Percentiles rank a stretch among this genome's conserved stretches.
Conservation (phyloP, 371 early-diverging fungal genomes). For the Rhizopus sp. region DNA sequence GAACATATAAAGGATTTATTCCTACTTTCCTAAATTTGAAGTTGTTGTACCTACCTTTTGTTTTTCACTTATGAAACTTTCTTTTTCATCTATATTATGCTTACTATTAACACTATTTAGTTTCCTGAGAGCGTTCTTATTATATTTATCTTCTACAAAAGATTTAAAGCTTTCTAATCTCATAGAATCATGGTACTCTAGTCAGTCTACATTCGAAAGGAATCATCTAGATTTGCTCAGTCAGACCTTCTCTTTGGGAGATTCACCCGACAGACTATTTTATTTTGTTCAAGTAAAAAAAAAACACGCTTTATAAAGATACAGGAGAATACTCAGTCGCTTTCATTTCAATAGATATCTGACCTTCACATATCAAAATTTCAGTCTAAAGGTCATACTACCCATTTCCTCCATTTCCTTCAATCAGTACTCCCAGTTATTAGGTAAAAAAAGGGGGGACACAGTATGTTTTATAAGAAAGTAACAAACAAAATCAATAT, state of each 20-base stretch:
- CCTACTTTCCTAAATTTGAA: background rate
- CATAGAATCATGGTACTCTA: conserved; percentile 18
- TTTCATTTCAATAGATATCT: conserved; percentile 57
- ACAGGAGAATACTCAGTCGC: conserved; percentile 8
- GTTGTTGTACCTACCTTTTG: background rate
- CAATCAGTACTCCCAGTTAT: conserved; percentile 64
- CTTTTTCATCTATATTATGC: conserved; percentile 13
- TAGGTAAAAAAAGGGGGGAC: conserved; percentile 25
- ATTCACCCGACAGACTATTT: conserved; percentile 52
- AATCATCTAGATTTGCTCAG: conserved; percentile 1
- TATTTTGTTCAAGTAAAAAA: conserved; percentile 64
- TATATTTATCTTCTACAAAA: conserved; percentile 19
- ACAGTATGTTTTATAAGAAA: no score
- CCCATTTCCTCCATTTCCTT: conserved; percentile 78
- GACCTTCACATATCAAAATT: conserved; percentile 86
- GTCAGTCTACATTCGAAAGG: background rate
- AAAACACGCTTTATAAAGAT: background rate
- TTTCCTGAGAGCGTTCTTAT: conserved; percentile 8
- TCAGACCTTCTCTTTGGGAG: conserved; percentile 29
- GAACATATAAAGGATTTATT: no score
- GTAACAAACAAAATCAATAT: background rate
- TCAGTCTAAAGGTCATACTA: conserved; percentile 63
- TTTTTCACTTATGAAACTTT: conserved; percentile 10
- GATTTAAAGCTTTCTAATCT: conserved; percentile 16
- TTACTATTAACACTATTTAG: background rate